These are phyloP conservation scores for Cydonia oblonga DNA, from an alignment of 331 rosid species.

Conservation along the genomic window DNA sequence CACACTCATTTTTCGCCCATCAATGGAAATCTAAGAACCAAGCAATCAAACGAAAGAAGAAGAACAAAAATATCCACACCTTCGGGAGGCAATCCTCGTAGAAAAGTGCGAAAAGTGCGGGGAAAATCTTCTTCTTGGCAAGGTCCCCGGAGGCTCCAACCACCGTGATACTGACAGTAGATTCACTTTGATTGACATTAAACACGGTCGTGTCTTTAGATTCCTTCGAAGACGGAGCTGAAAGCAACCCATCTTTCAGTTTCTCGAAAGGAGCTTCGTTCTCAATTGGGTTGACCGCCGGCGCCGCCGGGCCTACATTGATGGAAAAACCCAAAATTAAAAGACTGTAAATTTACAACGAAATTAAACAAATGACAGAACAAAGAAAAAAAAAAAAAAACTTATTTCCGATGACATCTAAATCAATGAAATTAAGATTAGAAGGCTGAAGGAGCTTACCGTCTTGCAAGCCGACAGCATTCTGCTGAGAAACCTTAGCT, in stretches of 20 bases:
- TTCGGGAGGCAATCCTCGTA: conserved; percentile 82
- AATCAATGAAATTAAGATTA: background rate
- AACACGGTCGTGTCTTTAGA: conserved; percentile 9
- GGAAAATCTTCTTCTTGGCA: conserved; percentile 91
- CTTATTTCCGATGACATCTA: background rate
- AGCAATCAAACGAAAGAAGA: background rate
- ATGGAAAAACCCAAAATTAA: background rate
- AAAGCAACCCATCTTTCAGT: conserved; percentile 27
- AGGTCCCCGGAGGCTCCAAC: conserved; percentile 97
- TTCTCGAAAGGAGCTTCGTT: conserved; percentile 26
- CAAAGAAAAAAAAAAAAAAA: no score
- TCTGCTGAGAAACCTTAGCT: conserved; percentile 29
- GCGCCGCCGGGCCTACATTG: conserved; percentile 36
- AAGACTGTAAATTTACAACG: background rate
- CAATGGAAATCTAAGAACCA: background rate
- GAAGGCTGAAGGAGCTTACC: conserved; percentile 26
- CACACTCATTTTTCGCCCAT: background rate
- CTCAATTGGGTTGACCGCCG: conserved; percentile 31
- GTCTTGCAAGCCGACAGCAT: conserved; percentile 30
- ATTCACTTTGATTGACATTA: conserved; percentile 28
- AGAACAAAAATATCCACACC: conserved; percentile 21
- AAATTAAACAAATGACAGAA: background rate
- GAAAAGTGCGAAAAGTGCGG: conserved; percentile 84
- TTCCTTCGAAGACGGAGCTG: conserved; percentile 25
- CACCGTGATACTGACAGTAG: conserved; percentile 67